phyloP scores from a whole-genome alignment of 129 eudicot genomes.

The Chrysanthemum lavandulifolium region DNA sequence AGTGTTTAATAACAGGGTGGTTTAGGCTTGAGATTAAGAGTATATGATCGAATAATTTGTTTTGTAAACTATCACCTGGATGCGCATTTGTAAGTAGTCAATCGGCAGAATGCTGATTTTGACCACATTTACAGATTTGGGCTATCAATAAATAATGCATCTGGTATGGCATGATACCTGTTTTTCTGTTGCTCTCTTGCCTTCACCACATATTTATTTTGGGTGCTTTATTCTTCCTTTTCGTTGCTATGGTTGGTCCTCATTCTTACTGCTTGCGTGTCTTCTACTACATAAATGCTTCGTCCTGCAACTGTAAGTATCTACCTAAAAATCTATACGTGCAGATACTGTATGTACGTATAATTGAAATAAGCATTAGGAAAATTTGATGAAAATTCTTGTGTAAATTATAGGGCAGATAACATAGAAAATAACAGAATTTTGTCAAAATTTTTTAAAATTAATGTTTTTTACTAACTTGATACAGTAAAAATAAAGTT shows the following conservation, averaged over 20 bases:
- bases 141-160: constrained; percentile 61
- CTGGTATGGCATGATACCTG: constrained; percentile 83
- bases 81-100: constrained; percentile 96
- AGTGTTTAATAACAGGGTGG: constrained; percentile 67
- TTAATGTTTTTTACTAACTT: no score
- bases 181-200: constrained; percentile 72
- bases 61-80: constrained; percentile 93
- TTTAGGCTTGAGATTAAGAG: constrained; percentile 90
- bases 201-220: constrained; percentile 65
- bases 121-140: constrained; percentile 78
- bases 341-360: neutral
- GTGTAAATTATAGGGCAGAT: no score
- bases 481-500: no score
- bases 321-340: neutral
- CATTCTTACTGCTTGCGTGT: constrained; percentile 77
- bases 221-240: constrained; percentile 72
- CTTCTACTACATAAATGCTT: constrained; percentile 68
- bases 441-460: no score
- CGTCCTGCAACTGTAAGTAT: constrained; percentile 64
- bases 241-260: constrained; percentile 65
- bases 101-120: constrained; percentile 84
- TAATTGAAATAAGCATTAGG: neutral
- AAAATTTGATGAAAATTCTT: neutral
- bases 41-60: constrained; percentile 82
- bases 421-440: no score